Base-by-base conservation (phyloP, 75 land plant genomes). In the Cryptomeria japonica region DNA sequence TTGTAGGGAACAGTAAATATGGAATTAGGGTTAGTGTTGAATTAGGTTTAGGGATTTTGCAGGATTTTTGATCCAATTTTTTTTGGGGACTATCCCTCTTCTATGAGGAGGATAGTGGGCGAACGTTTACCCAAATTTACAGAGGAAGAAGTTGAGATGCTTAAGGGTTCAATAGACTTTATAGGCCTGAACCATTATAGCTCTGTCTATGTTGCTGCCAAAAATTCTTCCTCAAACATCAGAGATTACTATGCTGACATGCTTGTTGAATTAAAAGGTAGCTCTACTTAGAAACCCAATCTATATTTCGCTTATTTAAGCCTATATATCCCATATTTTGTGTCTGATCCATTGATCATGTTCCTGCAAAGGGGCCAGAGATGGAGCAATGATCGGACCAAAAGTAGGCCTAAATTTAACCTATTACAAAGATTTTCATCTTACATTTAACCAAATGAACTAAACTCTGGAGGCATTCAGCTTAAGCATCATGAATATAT, bases 111-210 rank as follows among this genome's bases (percentile, higher is more conserved):
- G 14, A 19, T 78, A 38, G 90, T 87, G 32, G 90, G 89, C 8
- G 41, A 8, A 11, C 85, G 88, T 9, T 44, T 89, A 36, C 90
- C 90, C 44, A 32, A 18, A 12, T 89, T 89, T 38, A 89, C 90
- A 18, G 38, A 49, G 34, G 84, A 86, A 37, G 87, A 89, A 32
- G 46, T 58, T 31, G 42, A 73, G 41, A 39, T 19, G 19, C 55
- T 89, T 0, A 47, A 36, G 39, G 86, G 84, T 25, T 87, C 89
- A 53, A 39, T 90, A 36, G 89, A 88, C 85, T 90, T 87, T 85
- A 55, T 90, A 28, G 91, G 89, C 13, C 47, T 90, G 34, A 88
- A 90, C 87, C 86, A 90, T 84, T 90, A 90, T 44, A 88, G 55
- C 39, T 58, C 91, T 14, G 47, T 58, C 44, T 90, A 87, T 79